A percentile compares a stretch with the other conserved stretches of the same genome.
phyloP scores from a whole-genome alignment of 768 basidiomycete species.

The Melanogaster broomeanus region DNA sequence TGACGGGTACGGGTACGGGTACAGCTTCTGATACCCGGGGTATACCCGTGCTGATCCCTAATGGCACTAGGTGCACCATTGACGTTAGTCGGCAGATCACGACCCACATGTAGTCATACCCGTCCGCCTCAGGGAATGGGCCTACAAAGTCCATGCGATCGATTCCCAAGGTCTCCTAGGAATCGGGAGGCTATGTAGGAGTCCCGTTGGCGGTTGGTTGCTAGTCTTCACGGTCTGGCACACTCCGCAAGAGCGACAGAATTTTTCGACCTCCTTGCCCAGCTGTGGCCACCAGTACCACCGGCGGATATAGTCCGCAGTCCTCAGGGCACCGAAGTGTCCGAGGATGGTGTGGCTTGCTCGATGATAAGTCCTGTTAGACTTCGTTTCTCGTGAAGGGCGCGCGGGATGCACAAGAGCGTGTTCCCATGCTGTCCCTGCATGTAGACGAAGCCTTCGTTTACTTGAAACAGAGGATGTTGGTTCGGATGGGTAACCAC shows the following conservation, averaged over 20 bases:
- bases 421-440: not conserved
- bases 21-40: too few relatives aligned
- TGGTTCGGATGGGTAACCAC: not conserved
- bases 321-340: slow-evolving; percentile 32
- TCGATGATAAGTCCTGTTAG: slow-evolving; percentile 21
- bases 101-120: slow-evolving; percentile 30
- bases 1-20: too few relatives aligned
- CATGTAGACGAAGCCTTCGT: not conserved
- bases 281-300: slow-evolving; percentile 2
- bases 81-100: slow-evolving; percentile 29
- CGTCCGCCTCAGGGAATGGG: too few relatives aligned
- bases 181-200: slow-evolving; percentile 4
- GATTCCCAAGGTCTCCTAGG: slow-evolving; percentile 33
- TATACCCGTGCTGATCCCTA: too few relatives aligned
- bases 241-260: not conserved
- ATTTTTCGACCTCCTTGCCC: not conserved
- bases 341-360: slow-evolving; percentile 35
- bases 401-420: slow-evolving; percentile 19
- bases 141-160: too few relatives aligned
- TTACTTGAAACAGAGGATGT: not conserved
- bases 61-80: too few relatives aligned
- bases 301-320: slow-evolving; percentile 26
- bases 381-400: slow-evolving; percentile 6
- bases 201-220: slow-evolving; percentile 17
- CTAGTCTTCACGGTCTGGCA: slow-evolving; percentile 26